Conservation (phyloP, 192 early-diverging fungal genomes). For the Lunasporangiospora selenospora region DNA sequence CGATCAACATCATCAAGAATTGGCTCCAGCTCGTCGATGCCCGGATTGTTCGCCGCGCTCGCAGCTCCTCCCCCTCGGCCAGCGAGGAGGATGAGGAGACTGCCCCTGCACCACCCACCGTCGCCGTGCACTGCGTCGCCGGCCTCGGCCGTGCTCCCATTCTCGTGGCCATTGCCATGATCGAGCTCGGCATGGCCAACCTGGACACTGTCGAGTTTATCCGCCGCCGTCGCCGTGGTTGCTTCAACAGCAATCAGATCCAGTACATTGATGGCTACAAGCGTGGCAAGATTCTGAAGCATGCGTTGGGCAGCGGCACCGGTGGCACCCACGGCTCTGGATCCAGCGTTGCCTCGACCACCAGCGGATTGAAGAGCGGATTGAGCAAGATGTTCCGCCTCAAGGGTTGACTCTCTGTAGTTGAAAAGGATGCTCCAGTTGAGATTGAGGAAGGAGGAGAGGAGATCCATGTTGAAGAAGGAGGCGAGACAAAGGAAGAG, state of each 20-base stretch:
- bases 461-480: no score
- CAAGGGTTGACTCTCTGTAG: slow-evolving; percentile 26
- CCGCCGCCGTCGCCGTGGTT: slow-evolving; percentile 74
- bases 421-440: no score
- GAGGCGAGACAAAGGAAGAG: no score
- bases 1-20: slow-evolving; percentile 61
- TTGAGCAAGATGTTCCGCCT: slow-evolving; percentile 47
- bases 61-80: slow-evolving; percentile 21
- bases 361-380: slow-evolving; percentile 24
- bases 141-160: slow-evolving; percentile 95
- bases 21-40: slow-evolving; percentile 75
- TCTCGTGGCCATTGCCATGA: slow-evolving; percentile 82
- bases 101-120: slow-evolving; percentile 52
- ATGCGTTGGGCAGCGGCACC: slow-evolving; percentile 19
- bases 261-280: slow-evolving; percentile 62
- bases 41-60: slow-evolving; percentile 47
- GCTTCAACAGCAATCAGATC: slow-evolving; percentile 84
- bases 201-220: slow-evolving; percentile 79
- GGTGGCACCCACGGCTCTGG: no score
- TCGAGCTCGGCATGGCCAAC: slow-evolving; percentile 80
- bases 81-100: slow-evolving; percentile 27
- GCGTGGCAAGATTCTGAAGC: slow-evolving; percentile 44
- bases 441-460: no score
- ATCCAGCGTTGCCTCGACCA: no score
- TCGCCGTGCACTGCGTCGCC: slow-evolving; percentile 95